Base-by-base conservation (phyloP, 805 yeast genomes). In the Ogataea nonfermentans region DNA sequence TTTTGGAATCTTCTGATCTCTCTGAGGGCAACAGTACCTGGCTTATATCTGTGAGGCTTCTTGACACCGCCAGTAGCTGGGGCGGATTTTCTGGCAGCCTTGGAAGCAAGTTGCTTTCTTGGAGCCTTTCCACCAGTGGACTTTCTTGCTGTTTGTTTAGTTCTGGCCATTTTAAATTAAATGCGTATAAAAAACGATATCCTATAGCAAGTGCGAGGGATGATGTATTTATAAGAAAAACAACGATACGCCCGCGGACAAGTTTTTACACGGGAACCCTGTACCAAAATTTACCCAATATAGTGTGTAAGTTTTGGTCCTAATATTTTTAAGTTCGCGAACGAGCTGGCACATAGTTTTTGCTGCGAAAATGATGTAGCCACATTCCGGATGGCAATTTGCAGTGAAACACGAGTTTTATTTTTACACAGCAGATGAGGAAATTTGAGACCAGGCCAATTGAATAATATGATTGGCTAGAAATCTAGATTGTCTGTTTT, bases 1-100 rank as follows among this genome's bases (percentile, higher is more conserved):
- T 88, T 86, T 76, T 91, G 98, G 76, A 90, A 91, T 78, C 95
- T 84, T 78, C 96, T 84, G 64, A 93, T 87, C 76, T 91, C 98
- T 75, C 95, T 83, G 67, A 88, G 78, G 49, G 97, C 97, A 61
- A 84, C 93, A 63, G 93, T 86, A 81, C 95, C 95, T 73, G 95
- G 95, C 85, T 84, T 84, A 76, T 86, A 87, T 84, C 95, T 85
- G 81, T 85, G 95, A 52, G 93, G 93, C 71, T 84, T 84, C 81
- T 84, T 84, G 61, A 85, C 93, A 81, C 95, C 95, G 66, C 93
- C 93, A 47, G 89, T 76, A 40, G 87, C 76, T 79, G 95, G 95
- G 36, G 95, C 95, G 27, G 93, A 84, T 66, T 84, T 84, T 84
- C 95, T 84, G 50, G 95, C 95, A 59, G 93, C 95, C 74, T 84